Conservation (phyloP, 2,329 filamentous ascomycete species). For the Phyllosticta citrichinensis region DNA sequence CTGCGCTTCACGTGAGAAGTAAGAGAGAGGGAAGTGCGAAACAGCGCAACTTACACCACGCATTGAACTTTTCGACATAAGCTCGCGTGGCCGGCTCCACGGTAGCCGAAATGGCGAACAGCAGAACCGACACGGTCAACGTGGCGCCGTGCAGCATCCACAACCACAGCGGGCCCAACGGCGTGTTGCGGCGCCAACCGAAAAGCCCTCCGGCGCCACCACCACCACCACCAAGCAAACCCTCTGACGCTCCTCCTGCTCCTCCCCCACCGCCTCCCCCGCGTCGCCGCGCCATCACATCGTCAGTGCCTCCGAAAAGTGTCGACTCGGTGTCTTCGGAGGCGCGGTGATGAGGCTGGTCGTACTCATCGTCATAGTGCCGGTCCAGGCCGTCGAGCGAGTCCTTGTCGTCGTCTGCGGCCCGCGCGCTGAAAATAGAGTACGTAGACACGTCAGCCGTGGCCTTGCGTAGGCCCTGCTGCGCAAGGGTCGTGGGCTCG, state of each 20-base stretch:
- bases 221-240: background rate
- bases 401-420: background rate
- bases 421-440: background rate
- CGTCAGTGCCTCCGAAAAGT: background rate
- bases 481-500: background rate
- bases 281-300: background rate
- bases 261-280: background rate
- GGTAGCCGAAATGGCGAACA: constrained; percentile 1
- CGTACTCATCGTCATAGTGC: constrained; percentile 1
- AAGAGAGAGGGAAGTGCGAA: background rate
- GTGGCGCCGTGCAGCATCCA: constrained; percentile 5
- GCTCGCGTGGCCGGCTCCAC: background rate
- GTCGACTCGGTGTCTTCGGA: constrained; percentile 6
- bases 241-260: background rate
- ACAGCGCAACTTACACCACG: constrained; percentile 1
- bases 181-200: background rate
- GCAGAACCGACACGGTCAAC: constrained; percentile 2
- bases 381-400: background rate
- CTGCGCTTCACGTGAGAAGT: background rate
- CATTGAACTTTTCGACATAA: constrained; percentile 1
- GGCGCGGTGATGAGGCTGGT: background rate
- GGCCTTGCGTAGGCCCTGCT: background rate
- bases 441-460: background rate
- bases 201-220: background rate
- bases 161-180: constrained; percentile 6